Evolutionary conservation across 352 stramenopile species (phyloP).

Genomic region (Phytophthora capsici): DNA sequence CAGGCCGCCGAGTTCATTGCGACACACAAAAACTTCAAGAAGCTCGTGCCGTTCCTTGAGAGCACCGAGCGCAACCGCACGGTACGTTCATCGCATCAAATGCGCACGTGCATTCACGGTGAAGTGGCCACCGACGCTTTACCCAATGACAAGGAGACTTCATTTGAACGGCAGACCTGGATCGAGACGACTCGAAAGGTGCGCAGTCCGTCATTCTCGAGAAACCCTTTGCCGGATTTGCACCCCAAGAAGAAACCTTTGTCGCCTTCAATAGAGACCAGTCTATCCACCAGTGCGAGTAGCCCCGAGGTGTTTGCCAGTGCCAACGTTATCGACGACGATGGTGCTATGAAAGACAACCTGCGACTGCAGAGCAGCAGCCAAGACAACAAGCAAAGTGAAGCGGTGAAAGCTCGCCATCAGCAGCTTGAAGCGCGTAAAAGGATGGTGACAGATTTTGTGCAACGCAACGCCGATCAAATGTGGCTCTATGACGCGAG

Average conservation of each 20-base stretch:
- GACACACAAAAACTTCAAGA: slow-evolving; percentile 69
- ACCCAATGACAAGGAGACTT: background rate
- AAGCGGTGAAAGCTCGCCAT: slow-evolving; percentile 25
- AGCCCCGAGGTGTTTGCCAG: slow-evolving; percentile 41
- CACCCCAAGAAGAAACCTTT: slow-evolving; percentile 45
- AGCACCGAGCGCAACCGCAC: slow-evolving; percentile 61
- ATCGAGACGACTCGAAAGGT: slow-evolving; percentile 69
- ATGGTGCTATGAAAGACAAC: slow-evolving; percentile 65
- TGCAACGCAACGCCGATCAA: slow-evolving; percentile 55
- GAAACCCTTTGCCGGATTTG: slow-evolving; percentile 54
- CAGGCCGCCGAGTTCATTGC: slow-evolving; percentile 72
- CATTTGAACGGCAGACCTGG: slow-evolving; percentile 46
- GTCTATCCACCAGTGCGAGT: slow-evolving; percentile 9
- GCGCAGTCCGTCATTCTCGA: slow-evolving; percentile 46
- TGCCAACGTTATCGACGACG: slow-evolving; percentile 64
- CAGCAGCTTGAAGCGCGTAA: slow-evolving; percentile 53
- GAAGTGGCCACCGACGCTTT: slow-evolving; percentile 2
- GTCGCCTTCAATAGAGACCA: background rate
- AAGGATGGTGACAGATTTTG: slow-evolving; percentile 71
- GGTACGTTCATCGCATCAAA: slow-evolving; percentile 64
- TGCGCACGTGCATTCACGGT: slow-evolving; percentile 42
- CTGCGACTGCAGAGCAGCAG: slow-evolving; percentile 51
- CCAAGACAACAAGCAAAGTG: slow-evolving; percentile 1
- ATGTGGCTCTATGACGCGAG: slow-evolving; percentile 65
- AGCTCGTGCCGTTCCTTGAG: slow-evolving; percentile 69